Conservation (phyloP, 805 yeast species). For the Spencermartinsiella europaea region DNA sequence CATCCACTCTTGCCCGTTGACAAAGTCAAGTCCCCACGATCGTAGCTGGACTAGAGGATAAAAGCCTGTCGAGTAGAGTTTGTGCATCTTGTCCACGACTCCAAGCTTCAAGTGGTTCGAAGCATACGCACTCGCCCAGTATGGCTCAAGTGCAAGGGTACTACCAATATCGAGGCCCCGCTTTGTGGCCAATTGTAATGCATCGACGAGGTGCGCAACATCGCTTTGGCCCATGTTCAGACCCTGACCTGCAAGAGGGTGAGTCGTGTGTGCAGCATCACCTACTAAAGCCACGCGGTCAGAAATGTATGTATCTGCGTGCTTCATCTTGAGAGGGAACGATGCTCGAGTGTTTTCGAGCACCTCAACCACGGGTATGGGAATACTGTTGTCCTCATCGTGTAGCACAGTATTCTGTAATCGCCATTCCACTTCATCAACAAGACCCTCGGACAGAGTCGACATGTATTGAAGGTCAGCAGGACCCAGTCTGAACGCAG, state of each 20-base stretch:
- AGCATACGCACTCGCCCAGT: constrained; percentile 77
- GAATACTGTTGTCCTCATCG: constrained; percentile 55
- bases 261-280: constrained; percentile 97
- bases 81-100: constrained; percentile 86
- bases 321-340: constrained; percentile 83
- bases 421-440: constrained; percentile 74
- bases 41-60: constrained; percentile 71
- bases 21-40: constrained; percentile 65
- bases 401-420: constrained; percentile 39
- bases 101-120: constrained; percentile 77
- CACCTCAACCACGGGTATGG: constrained; percentile 59
- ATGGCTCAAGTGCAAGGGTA: constrained; percentile 74
- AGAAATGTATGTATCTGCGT: constrained; percentile 82
- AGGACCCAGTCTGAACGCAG: constrained; percentile 74
- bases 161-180: constrained; percentile 90
- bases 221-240: constrained; percentile 96
- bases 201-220: constrained; percentile 62
- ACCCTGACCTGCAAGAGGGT: constrained; percentile 97
- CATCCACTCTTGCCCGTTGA: constrained; percentile 58
- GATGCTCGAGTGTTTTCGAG: constrained; percentile 67
- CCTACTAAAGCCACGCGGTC: constrained; percentile 91
- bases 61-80: constrained; percentile 69
- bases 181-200: constrained; percentile 62
- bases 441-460: constrained; percentile 39
- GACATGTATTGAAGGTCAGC: constrained; percentile 73